Percentiles rank a stretch among this genome's conserved stretches.
These are phyloP conservation scores for Chrysoporthe austroafricana DNA, from an alignment of 2,329 filamentous ascomycete genomes.

Conservation along the genomic window DNA sequence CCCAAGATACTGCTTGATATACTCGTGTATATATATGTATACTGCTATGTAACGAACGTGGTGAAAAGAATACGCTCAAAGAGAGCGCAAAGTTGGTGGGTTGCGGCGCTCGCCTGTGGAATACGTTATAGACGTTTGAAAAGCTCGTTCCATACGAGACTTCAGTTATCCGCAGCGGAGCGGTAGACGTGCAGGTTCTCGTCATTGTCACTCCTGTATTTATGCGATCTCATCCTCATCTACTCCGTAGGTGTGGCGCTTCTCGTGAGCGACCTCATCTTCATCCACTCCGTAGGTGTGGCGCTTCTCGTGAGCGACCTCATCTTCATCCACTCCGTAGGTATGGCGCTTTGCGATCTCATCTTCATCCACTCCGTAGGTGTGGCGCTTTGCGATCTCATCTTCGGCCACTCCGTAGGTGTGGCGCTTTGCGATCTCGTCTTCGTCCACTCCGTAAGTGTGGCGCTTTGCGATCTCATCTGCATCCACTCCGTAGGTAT, in stretches of 20 bases:
- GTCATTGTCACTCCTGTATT: background rate
- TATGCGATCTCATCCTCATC: background rate
- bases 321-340: background rate
- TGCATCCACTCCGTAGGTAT: background rate
- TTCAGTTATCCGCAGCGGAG: background rate
- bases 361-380: background rate
- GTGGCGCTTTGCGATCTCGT: background rate
- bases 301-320: background rate
- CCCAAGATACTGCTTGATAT: background rate
- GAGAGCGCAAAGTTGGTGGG: background rate
- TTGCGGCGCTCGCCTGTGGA: background rate
- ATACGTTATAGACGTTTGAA: background rate
- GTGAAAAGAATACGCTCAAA: too few species aligned
- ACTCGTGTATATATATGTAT: background rate
- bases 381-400: background rate
- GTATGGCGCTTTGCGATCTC: background rate
- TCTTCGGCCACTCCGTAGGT: background rate
- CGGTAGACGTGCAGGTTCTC: background rate
- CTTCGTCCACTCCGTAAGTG: background rate
- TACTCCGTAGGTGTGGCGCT: background rate
- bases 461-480: background rate
- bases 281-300: background rate
- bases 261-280: background rate
- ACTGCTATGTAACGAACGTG: background rate
- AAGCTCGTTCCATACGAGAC: background rate